These are phyloP conservation scores for Sideroxylon spinosum DNA, from an alignment of 179 eudicot species.

Conservation along the genomic window DNA sequence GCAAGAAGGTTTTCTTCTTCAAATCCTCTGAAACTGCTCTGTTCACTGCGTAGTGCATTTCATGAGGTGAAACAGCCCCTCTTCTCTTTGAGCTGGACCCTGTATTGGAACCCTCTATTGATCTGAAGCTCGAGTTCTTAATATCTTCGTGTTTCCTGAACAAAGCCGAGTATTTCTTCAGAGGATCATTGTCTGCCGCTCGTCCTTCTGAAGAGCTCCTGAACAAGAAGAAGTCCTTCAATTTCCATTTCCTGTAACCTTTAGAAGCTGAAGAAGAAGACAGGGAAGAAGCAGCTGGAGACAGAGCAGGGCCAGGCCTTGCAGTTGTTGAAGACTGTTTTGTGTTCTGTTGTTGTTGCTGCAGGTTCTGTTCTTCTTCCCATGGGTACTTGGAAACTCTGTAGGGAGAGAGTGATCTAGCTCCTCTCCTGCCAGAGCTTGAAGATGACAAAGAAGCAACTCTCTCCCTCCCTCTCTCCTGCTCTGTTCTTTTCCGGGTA, in stretches of 20 bases:
- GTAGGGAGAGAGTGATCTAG: slow-evolving; percentile 48
- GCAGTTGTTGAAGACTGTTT: slow-evolving; percentile 14
- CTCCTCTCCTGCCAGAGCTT: slow-evolving; percentile 15
- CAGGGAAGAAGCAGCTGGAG: slow-evolving; percentile 10
- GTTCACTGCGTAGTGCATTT: slow-evolving; percentile 60
- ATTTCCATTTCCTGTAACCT: slow-evolving; percentile 49
- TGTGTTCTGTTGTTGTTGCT: slow-evolving; percentile 4
- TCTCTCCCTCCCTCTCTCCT: slow-evolving; percentile 28
- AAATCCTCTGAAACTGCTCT: slow-evolving; percentile 56
- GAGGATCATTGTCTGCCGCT: slow-evolving; percentile 49
- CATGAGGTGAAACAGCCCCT: slow-evolving; percentile 23
- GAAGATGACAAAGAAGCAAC: slow-evolving; percentile 15
- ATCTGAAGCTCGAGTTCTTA: slow-evolving; percentile 20
- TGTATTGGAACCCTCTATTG: slow-evolving; percentile 12
- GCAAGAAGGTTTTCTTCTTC: slow-evolving; percentile 75
- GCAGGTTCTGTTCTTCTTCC: slow-evolving; percentile 10
- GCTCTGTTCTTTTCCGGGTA: slow-evolving; percentile 11
- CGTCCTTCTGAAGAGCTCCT: slow-evolving; percentile 85
- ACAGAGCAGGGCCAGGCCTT: slow-evolving; percentile 17
- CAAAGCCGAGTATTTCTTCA: slow-evolving; percentile 40
- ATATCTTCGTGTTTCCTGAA: slow-evolving; percentile 25
- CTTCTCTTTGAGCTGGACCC: slow-evolving; percentile 9
- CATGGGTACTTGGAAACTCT: slow-evolving; percentile 26
- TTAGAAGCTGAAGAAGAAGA: slow-evolving; percentile 22
- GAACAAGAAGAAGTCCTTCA: slow-evolving; percentile 65